Conservation (phyloP, 1,284 basidiomycete species). For the Entoloma clypeatum region DNA sequence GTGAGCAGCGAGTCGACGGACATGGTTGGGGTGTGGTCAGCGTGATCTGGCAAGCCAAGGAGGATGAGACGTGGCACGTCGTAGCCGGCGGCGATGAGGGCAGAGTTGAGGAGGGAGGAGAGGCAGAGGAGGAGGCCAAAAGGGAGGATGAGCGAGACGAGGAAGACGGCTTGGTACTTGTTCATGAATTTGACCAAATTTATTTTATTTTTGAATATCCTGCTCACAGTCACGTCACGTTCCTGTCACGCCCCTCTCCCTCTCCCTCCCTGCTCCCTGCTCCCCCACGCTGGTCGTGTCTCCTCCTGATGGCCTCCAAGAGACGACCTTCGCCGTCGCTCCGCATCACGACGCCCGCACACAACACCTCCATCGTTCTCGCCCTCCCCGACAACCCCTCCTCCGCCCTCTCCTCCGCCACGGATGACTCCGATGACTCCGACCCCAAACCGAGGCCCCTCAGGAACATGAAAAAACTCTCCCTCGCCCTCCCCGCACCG, state of each 20-base stretch:
- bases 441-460: conserved; percentile 39
- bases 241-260: conserved; percentile 17
- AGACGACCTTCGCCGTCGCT: conserved; percentile 55
- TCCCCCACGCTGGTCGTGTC: conserved; percentile 47
- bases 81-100: conserved; percentile 53
- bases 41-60: conserved; percentile 45
- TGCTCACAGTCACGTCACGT: conserved; percentile 14
- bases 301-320: conserved; percentile 33
- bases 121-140: conserved; percentile 44
- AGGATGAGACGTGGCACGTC: conserved; percentile 58
- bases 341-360: conserved; percentile 53
- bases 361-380: conserved; percentile 45
- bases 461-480: conserved; percentile 75
- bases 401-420: conserved; percentile 49
- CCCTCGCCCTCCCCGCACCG: conserved; percentile 49
- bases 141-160: conserved; percentile 46
- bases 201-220: conserved; percentile 6
- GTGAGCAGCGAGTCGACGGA: conserved; percentile 19
- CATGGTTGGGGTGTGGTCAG: conserved; percentile 19
- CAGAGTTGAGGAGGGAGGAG: conserved; percentile 38
- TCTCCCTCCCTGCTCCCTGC: conserved; percentile 23
- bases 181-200: conserved; percentile 32
- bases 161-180: conserved; percentile 47
- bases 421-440: conserved; percentile 48
- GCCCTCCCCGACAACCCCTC: conserved; percentile 44